phyloP scores from a whole-genome alignment of 306 rosid species.

The Inga oerstediana region DNA sequence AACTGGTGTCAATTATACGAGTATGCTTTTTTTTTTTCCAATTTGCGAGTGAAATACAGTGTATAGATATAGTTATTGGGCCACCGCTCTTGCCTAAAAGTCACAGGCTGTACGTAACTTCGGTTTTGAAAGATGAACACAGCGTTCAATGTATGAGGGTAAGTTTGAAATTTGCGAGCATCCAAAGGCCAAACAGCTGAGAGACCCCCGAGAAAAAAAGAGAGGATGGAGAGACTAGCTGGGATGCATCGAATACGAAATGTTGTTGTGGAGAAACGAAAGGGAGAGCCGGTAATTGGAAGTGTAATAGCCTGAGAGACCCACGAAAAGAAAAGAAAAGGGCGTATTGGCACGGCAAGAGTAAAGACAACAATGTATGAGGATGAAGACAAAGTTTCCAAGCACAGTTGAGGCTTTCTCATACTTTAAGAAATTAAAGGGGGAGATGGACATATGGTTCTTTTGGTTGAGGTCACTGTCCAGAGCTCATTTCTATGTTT shows the following conservation, averaged over 20 bases:
- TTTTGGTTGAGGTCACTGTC: conserved; percentile 58
- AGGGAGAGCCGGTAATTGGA: background rate
- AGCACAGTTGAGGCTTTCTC: conserved; percentile 73
- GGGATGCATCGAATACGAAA: conserved; percentile 38
- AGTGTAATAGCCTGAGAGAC: conserved; percentile 36
- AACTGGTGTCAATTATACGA: background rate
- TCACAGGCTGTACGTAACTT: background rate
- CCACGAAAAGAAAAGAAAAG: conserved; percentile 55
- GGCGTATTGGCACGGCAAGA: conserved; percentile 65
- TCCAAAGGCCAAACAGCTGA: background rate
- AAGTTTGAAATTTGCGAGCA: background rate
- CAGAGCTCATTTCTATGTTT: conserved; percentile 28
- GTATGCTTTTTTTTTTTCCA: background rate
- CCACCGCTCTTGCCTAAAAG: background rate
- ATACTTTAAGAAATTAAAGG: conserved; percentile 65
- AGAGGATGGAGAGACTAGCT: background rate
- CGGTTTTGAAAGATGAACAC: background rate
- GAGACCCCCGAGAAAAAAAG: conserved; percentile 12
- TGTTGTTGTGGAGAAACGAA: background rate
- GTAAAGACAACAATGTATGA: conserved; percentile 64
- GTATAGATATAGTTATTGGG: background rate
- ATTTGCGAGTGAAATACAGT: background rate
- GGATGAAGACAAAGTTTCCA: conserved; percentile 83
- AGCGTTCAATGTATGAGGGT: background rate
- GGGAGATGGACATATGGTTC: conserved; percentile 43